Conservation (phyloP, 148 eudicot species). For the Rhododendron molle region DNA sequence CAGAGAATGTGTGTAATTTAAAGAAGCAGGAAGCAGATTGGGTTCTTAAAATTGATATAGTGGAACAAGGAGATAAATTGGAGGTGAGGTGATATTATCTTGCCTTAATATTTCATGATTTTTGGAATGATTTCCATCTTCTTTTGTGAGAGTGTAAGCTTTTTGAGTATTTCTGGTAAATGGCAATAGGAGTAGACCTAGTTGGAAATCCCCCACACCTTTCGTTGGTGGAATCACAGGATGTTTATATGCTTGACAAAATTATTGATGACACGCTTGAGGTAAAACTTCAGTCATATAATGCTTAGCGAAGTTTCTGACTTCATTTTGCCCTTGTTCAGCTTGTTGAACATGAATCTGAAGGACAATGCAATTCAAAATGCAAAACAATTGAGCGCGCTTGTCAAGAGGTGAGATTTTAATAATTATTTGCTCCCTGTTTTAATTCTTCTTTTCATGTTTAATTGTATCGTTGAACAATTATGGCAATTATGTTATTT, state of each 20-base stretch:
- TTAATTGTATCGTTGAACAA: not conserved
- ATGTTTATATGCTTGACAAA: not conserved
- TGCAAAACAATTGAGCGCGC: slow-evolving; percentile 97
- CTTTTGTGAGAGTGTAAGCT: not conserved
- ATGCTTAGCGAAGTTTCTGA: slow-evolving; percentile 1
- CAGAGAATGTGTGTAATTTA: slow-evolving; percentile 88
- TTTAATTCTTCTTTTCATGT: not conserved
- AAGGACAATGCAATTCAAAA: slow-evolving; percentile 85
- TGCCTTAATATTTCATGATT: not conserved
- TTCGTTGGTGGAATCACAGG: not conserved
- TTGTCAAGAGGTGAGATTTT: slow-evolving; percentile 75
- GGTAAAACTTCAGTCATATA: not conserved
- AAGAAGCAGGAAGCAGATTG: slow-evolving; percentile 98
- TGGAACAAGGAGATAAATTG: slow-evolving; percentile 71
- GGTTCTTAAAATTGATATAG: slow-evolving; percentile 87
- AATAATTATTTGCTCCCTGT: not conserved
- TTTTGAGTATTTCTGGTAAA: not conserved
- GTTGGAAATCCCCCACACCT: not conserved
- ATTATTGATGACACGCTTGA: not conserved
- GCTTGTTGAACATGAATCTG: slow-evolving; percentile 86
- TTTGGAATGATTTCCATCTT: not conserved
- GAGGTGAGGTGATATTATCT: slow-evolving; percentile 37
- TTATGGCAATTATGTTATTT: not conserved
- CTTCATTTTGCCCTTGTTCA: slow-evolving; percentile 23
- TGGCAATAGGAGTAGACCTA: not conserved